A percentile compares a stretch with the other conserved stretches of the same genome.
Evolutionary conservation across 768 basidiomycete genomes (phyloP).

Genomic region (Russula virescens): DNA sequence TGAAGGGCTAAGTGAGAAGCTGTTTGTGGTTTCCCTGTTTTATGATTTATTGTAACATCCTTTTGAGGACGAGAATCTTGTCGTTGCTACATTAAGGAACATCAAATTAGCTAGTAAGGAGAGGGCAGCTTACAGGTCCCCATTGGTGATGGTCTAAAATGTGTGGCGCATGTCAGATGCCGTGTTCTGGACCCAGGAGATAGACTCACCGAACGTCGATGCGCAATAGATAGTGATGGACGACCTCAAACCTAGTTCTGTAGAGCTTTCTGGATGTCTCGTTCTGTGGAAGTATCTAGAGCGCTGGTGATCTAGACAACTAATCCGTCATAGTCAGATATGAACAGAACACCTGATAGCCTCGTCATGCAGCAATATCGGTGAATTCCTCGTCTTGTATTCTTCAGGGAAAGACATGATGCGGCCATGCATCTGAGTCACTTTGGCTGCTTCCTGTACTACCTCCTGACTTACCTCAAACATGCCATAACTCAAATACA

Average conservation of each 20-base stretch:
- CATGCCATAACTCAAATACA: constrained; percentile 58
- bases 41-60: constrained; percentile 79
- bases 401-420: constrained; percentile 80
- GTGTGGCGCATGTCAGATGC: constrained; percentile 20
- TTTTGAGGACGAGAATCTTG: constrained; percentile 88
- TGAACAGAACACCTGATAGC: constrained; percentile 54
- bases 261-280: constrained; percentile 84
- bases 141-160: constrained; percentile 47
- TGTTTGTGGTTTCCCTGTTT: constrained; percentile 81
- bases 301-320: constrained; percentile 42
- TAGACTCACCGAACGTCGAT: constrained; percentile 56
- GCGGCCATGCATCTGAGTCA: constrained; percentile 84
- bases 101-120: constrained; percentile 3
- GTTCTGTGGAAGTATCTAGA: constrained; percentile 85
- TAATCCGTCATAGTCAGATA: background rate
- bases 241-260: constrained; percentile 69
- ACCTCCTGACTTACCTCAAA: constrained; percentile 65
- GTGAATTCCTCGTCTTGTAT: constrained; percentile 84
- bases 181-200: constrained; percentile 1
- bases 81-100: constrained; percentile 19
- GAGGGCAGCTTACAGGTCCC: constrained; percentile 39
- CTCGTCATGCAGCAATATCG: constrained; percentile 70
- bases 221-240: constrained; percentile 73
- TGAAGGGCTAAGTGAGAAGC: no score
- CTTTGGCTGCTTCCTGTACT: constrained; percentile 70